Evolutionary conservation across 1,139 yeast genomes (phyloP).

Genomic region (Geotrichum cucujoidarum): DNA sequence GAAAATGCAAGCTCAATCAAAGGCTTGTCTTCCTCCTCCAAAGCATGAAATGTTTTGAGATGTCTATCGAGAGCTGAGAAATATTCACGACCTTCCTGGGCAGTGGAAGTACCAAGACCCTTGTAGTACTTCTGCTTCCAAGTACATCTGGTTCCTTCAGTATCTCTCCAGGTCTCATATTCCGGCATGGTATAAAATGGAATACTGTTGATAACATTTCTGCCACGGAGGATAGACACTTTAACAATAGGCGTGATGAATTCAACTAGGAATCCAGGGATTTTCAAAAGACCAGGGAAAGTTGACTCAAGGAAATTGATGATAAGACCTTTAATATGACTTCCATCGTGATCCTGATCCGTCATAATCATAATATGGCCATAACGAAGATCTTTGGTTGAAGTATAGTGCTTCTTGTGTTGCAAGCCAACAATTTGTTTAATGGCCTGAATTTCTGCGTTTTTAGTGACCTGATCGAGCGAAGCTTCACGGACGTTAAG

Average conservation of each 20-base stretch:
- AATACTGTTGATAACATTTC: slow-evolving; percentile 48
- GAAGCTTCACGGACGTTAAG: slow-evolving; percentile 95
- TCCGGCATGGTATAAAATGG: slow-evolving; percentile 95
- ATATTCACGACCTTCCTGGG: slow-evolving; percentile 80
- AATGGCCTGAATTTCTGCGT: slow-evolving; percentile 89
- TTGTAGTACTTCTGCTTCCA: slow-evolving; percentile 96
- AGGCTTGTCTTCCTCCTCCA: slow-evolving; percentile 76
- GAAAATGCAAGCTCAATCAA: slow-evolving; percentile 90
- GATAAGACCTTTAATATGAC: slow-evolving; percentile 93
- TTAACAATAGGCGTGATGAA: slow-evolving; percentile 96
- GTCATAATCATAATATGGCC: slow-evolving; percentile 99
- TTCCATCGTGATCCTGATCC: slow-evolving; percentile 99
- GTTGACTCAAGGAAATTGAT: slow-evolving; percentile 91
- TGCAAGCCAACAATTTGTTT: slow-evolving; percentile 95
- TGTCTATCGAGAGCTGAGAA: slow-evolving; percentile 83
- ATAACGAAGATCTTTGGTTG: slow-evolving; percentile 71
- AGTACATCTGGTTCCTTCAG: slow-evolving; percentile 66
- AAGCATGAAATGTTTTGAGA: slow-evolving; percentile 75
- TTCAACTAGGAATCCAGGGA: slow-evolving; percentile 89
- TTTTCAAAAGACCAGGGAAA: slow-evolving; percentile 85
- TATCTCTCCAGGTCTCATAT: slow-evolving; percentile 88
- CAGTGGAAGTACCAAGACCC: slow-evolving; percentile 94
- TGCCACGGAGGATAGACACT: slow-evolving; percentile 71
- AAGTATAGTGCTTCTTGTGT: slow-evolving; percentile 80
- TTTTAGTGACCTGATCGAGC: slow-evolving; percentile 86